These are phyloP conservation scores for Serendipita sp. DNA, from an alignment of 768 basidiomycete species.

Conservation along the genomic window DNA sequence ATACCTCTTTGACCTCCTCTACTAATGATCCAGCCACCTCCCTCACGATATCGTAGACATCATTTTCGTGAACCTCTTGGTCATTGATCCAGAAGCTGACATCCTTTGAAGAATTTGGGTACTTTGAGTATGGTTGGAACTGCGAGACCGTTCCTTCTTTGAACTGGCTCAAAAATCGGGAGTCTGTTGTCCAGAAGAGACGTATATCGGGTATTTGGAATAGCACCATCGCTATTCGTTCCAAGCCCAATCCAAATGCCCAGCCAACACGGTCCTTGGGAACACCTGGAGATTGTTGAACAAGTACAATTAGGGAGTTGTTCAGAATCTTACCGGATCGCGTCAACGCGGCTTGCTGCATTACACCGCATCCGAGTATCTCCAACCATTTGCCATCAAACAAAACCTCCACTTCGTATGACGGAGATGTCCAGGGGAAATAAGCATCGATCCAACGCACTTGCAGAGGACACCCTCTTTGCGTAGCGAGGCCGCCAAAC, in stretches of 20 bases:
- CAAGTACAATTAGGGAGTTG: neutral
- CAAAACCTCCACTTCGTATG: slow-evolving; percentile 95
- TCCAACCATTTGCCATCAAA: slow-evolving; percentile 95
- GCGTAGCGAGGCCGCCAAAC: slow-evolving; percentile 46
- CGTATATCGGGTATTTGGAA: slow-evolving; percentile 96
- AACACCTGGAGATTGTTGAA: slow-evolving; percentile 33
- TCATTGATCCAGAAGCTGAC: slow-evolving; percentile 80
- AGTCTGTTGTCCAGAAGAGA: slow-evolving; percentile 87
- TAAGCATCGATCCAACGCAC: slow-evolving; percentile 97
- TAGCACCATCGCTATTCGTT: slow-evolving; percentile 94
- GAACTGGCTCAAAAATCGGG: slow-evolving; percentile 81
- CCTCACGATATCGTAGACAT: slow-evolving; percentile 88
- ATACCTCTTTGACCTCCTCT: slow-evolving; percentile 74
- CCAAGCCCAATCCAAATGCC: slow-evolving; percentile 95
- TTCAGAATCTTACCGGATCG: slow-evolving; percentile 49
- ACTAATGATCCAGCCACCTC: slow-evolving; percentile 85
- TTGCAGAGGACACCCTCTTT: slow-evolving; percentile 48
- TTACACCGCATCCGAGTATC: slow-evolving; percentile 85
- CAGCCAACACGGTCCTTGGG: slow-evolving; percentile 69
- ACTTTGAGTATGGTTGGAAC: slow-evolving; percentile 86
- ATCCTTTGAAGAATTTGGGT: slow-evolving; percentile 86
- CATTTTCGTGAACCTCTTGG: slow-evolving; percentile 70
- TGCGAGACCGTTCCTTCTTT: slow-evolving; percentile 51
- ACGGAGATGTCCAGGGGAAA: slow-evolving; percentile 95
- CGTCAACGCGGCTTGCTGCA: slow-evolving; percentile 75